Conservation (phyloP, 441 rosid species). For the Euphorbia schlechtendalii region DNA sequence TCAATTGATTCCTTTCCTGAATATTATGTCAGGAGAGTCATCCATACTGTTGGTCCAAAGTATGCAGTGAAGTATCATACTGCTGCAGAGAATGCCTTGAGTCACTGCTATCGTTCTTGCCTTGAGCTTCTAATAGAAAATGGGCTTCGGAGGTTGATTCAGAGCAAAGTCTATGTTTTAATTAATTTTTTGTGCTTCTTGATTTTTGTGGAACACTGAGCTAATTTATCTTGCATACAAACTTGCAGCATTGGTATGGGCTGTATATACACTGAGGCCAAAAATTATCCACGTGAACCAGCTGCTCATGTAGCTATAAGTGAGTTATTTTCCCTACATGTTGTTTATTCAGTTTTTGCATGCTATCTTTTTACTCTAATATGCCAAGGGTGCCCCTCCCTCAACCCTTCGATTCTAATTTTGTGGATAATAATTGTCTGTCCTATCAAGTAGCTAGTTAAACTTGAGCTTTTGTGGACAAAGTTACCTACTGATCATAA, state of each 20-base stretch:
- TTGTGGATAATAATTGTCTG: background rate
- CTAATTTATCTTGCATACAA: slow-evolving; percentile 26
- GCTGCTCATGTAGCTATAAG: slow-evolving; percentile 99
- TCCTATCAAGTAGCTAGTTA: background rate
- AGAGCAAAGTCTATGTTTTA: slow-evolving; percentile 16
- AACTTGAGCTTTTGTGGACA: background rate
- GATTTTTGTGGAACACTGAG: slow-evolving; percentile 15
- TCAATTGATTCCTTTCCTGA: slow-evolving; percentile 9
- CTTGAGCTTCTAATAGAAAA: slow-evolving; percentile 91
- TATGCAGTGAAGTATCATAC: slow-evolving; percentile 98
- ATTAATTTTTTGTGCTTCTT: background rate
- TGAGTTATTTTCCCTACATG: slow-evolving; percentile 35
- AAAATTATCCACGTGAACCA: slow-evolving; percentile 98
- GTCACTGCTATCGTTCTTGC: slow-evolving; percentile 96
- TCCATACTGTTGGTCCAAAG: slow-evolving; percentile 98
- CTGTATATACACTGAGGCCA: slow-evolving; percentile 91
- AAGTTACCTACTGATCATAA: background rate
- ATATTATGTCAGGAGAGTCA: slow-evolving; percentile 64
- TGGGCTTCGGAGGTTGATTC: slow-evolving; percentile 70
- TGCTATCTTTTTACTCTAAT: slow-evolving; percentile 39
- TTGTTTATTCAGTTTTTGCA: background rate
- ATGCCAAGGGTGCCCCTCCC: background rate
- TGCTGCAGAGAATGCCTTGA: slow-evolving; percentile 98
- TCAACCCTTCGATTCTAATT: background rate
- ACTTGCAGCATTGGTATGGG: slow-evolving; percentile 84